Conservation (phyloP, 1,284 basidiomycete species). For the Earliella scabrosa region DNA sequence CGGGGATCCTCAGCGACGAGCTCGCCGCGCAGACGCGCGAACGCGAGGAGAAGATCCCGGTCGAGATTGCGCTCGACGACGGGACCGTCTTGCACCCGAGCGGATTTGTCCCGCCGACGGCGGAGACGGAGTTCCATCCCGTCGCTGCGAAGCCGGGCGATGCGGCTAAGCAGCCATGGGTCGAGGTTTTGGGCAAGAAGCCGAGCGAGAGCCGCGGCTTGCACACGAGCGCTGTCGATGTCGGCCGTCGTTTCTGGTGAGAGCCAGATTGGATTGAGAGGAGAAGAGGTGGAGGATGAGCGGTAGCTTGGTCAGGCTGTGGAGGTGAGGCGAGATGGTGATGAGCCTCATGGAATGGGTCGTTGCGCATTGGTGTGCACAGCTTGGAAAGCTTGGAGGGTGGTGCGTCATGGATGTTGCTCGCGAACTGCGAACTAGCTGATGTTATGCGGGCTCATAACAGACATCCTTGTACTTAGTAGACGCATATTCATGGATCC, state of each 20-base stretch:
- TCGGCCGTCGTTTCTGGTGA: slow-evolving; percentile 11
- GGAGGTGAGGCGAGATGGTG: no score
- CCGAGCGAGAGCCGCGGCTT: slow-evolving; percentile 21
- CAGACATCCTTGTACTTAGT: no score
- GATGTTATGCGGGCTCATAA: no score
- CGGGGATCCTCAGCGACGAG: slow-evolving; percentile 38
- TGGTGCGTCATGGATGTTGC: no score
- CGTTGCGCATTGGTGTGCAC: no score
- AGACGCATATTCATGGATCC: no score
- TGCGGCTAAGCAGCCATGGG: slow-evolving; percentile 25
- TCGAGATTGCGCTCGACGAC: slow-evolving; percentile 34
- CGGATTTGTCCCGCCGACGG: slow-evolving; percentile 39
- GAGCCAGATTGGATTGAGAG: no score
- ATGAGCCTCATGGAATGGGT: no score
- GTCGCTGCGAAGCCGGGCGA: slow-evolving; percentile 30
- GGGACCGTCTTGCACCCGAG: slow-evolving; percentile 37
- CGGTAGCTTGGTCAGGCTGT: no score
- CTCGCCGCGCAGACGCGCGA: slow-evolving; percentile 36
- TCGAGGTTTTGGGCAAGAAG: slow-evolving; percentile 21
- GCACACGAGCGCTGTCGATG: slow-evolving; percentile 27
- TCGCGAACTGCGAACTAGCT: no score
- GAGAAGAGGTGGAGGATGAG: no score
- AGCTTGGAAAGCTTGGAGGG: no score
- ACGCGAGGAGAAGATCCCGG: slow-evolving; percentile 39
- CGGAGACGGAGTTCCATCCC: slow-evolving; percentile 37